Conservation (phyloP, 2,329 filamentous ascomycete genomes). For the Chaetomium sp. region DNA sequence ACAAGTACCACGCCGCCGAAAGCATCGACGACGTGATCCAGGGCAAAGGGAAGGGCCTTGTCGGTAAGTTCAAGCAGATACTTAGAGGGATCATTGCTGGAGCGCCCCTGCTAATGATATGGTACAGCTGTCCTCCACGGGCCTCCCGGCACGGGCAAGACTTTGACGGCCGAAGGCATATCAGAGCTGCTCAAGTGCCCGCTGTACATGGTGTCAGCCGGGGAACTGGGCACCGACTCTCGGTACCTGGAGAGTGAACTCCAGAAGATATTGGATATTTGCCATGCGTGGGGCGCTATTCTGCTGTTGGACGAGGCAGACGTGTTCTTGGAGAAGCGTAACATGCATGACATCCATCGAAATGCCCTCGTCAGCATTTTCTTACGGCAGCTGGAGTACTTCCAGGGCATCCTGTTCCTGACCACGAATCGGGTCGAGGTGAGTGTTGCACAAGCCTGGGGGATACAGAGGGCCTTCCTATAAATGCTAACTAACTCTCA, state of each 20-base stretch:
- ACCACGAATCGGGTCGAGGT: slow-evolving; percentile 80
- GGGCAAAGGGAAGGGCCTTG: slow-evolving; percentile 81
- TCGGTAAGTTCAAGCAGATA: slow-evolving; percentile 39
- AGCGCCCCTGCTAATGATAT: slow-evolving; percentile 9
- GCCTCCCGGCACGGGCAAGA: slow-evolving; percentile 82
- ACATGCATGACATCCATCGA: slow-evolving; percentile 75
- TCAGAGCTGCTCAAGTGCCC: slow-evolving; percentile 76
- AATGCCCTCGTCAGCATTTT: slow-evolving; percentile 86
- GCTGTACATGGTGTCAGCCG: slow-evolving; percentile 75
- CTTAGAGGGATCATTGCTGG: not conserved
- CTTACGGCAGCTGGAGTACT: slow-evolving; percentile 80
- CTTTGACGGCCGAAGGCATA: slow-evolving; percentile 79
- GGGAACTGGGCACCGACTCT: slow-evolving; percentile 74
- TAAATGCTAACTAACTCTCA: not conserved
- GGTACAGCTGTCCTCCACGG: slow-evolving; percentile 64
- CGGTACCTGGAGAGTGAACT: slow-evolving; percentile 67
- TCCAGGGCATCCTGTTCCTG: slow-evolving; percentile 83
- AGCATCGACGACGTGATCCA: slow-evolving; percentile 78
- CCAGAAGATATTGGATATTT: slow-evolving; percentile 78
- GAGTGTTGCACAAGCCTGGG: slow-evolving; percentile 4
- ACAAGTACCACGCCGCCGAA: slow-evolving; percentile 73
- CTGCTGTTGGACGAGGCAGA: slow-evolving; percentile 81
- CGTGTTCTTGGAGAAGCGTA: slow-evolving; percentile 76
- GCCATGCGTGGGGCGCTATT: slow-evolving; percentile 79
- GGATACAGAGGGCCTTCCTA: too few species aligned